A percentile compares a stretch with the other conserved stretches of the same genome.
Evolutionary conservation across 352 stramenopile genomes (phyloP).

Genomic region (Globisporangium apiculatum): DNA sequence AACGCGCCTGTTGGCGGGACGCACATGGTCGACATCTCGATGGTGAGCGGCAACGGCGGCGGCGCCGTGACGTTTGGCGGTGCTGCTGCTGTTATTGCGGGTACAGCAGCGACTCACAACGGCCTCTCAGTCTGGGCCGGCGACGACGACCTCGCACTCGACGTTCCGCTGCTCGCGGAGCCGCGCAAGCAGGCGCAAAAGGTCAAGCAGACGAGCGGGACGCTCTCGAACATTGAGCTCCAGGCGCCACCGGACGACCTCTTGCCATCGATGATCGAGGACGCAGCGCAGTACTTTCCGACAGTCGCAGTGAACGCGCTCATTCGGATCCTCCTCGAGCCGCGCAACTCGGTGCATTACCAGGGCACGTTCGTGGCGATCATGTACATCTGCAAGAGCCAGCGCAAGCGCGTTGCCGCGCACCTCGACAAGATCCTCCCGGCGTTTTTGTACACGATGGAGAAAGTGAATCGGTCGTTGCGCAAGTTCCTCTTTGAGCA

Average conservation of each 20-base stretch:
- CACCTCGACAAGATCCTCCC: constrained; percentile 97
- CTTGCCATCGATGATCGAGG: constrained; percentile 72
- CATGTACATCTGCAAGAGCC: constrained; percentile 98
- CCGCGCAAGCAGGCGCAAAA: constrained; percentile 55
- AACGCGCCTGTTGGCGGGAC: constrained; percentile 11
- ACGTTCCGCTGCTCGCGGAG: constrained; percentile 38
- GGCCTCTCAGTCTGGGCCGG: constrained; percentile 2
- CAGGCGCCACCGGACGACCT: constrained; percentile 67
- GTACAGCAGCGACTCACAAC: constrained; percentile 14
- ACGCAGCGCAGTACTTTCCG: constrained; percentile 94
- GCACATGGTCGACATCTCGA: constrained; percentile 14
- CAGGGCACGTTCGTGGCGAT: constrained; percentile 96
- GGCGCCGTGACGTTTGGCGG: constrained; percentile 16
- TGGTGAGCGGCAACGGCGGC: constrained; percentile 16
- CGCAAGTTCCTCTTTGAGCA: constrained; percentile 96
- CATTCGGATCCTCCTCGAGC: constrained; percentile 96
- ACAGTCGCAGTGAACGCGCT: constrained; percentile 95
- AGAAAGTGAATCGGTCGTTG: constrained; percentile 77
- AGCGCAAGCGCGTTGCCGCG: constrained; percentile 90
- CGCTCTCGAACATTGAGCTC: constrained; percentile 51
- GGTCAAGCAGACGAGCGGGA: constrained; percentile 68
- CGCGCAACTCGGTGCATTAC: constrained; percentile 95
- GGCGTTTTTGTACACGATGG: constrained; percentile 94
- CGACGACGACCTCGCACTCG: constrained; percentile 46
- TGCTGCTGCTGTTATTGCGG: constrained; percentile 10